These are phyloP conservation scores for Aspergillus baeticus DNA, from an alignment of 495 filamentous ascomycete species.

Conservation along the genomic window DNA sequence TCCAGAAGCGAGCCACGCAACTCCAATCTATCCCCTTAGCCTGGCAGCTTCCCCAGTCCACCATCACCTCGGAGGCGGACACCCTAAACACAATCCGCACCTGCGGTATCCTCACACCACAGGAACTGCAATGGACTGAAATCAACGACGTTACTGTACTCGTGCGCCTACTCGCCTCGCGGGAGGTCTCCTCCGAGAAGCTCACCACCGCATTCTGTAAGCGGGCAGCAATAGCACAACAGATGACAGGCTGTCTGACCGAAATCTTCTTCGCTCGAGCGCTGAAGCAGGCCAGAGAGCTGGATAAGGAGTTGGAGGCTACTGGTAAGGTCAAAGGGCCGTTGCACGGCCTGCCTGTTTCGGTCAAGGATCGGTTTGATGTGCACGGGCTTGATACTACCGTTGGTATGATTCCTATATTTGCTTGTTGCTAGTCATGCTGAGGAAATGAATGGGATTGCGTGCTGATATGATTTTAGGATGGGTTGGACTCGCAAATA, in stretches of 20 bases:
- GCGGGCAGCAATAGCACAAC: slow-evolving; percentile 58
- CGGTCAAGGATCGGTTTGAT: slow-evolving; percentile 64
- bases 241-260: slow-evolving; percentile 59
- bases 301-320: slow-evolving; percentile 41
- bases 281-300: slow-evolving; percentile 34
- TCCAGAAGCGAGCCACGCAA: slow-evolving; percentile 19
- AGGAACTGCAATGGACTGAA: slow-evolving; percentile 53
- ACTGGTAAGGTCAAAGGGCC: slow-evolving; percentile 53
- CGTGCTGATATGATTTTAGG: slow-evolving; percentile 18
- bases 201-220: slow-evolving; percentile 59
- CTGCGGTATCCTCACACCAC: slow-evolving; percentile 38
- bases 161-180: slow-evolving; percentile 39
- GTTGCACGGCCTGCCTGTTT: slow-evolving; percentile 67
- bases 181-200: slow-evolving; percentile 39
- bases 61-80: slow-evolving; percentile 4
- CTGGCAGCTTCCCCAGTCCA: slow-evolving; percentile 29
- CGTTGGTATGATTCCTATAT: slow-evolving; percentile 29
- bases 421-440: too few species aligned
- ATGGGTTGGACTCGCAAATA: slow-evolving; percentile 37
- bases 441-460: background rate
- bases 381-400: slow-evolving; percentile 56
- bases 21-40: slow-evolving; percentile 31
- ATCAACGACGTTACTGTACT: slow-evolving; percentile 41
- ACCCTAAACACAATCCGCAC: slow-evolving; percentile 22
- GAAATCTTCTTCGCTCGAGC: slow-evolving; percentile 61